A percentile compares a stretch with the other conserved stretches of the same genome.
These are phyloP conservation scores for Cylindrotheca closterium DNA, from an alignment of 108 stramenopile genomes.

Conservation along the genomic window DNA sequence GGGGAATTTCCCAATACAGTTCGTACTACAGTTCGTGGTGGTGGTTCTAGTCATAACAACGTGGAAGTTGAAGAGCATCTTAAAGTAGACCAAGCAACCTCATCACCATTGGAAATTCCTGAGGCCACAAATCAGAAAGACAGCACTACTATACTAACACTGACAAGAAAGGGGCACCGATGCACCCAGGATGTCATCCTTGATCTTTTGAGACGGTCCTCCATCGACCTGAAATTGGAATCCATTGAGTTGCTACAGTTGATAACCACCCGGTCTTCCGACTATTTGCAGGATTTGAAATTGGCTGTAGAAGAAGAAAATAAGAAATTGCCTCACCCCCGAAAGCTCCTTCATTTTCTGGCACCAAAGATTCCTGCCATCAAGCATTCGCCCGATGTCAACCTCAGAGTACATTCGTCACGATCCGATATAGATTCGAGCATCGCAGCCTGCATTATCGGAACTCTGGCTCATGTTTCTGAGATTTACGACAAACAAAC, in stretches of 20 bases:
- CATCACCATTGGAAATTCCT: too few species aligned
- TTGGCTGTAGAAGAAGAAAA: constrained; percentile 5
- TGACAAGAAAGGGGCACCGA: too few species aligned
- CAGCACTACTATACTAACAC: too few species aligned
- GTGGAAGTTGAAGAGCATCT: too few species aligned
- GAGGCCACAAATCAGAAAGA: too few species aligned
- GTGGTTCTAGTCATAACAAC: too few species aligned
- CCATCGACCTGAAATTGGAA: too few species aligned
- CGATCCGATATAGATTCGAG: constrained; percentile 48
- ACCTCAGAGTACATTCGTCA: constrained; percentile 44
- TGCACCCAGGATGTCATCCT: too few species aligned
- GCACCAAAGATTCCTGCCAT: constrained; percentile 66
- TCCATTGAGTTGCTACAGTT: constrained; percentile 27
- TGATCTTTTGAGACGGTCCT: too few species aligned
- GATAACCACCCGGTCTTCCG: constrained; percentile 19
- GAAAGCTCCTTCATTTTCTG: constrained; percentile 48
- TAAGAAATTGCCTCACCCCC: constrained; percentile 32
- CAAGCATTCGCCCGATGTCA: constrained; percentile 54
- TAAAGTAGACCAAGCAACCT: too few species aligned
- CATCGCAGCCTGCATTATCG: constrained; percentile 52
- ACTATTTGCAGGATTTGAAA: constrained; percentile 34
- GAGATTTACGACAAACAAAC: constrained; percentile 36
- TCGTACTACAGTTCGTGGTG: too few species aligned
- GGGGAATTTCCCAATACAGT: too few species aligned
- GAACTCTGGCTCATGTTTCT: constrained; percentile 36